Evolutionary conservation across 148 eudicot species (phyloP), one percentile per base, ranked within the genome.

Genomic region (Talinum fruticosum): DNA sequence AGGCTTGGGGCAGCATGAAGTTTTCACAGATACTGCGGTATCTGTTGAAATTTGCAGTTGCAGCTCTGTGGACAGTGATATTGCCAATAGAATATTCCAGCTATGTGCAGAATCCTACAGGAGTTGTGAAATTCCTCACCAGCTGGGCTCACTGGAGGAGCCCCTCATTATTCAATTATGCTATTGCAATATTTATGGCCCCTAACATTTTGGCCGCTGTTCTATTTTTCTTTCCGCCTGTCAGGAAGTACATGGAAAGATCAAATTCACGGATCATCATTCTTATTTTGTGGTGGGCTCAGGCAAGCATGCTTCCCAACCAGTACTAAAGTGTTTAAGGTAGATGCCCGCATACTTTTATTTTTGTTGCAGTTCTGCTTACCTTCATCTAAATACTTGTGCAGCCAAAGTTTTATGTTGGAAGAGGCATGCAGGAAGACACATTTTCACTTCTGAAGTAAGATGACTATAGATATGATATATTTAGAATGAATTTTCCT

Each of bases 351-450:
- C 26, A 62, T 61, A 36, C 29, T 66, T 49, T 23, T 23, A 30
- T n/a, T 70, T 28, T 65, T 51, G 45, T 30, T 53, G 51, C 44
- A 51, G 8, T 67, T 51, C 65, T 15, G 65, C 75, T 64, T 66
- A 71, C 33, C 45, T 53, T 57, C 45, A 30, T 38, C 41, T 38
- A 1, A 83, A 41, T 69, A 30, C 76, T 57, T 59, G 73, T 87
- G 81, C 95, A 96, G 99, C 99, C 99, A n/a, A 93, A 91, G 86
- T 83, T 89, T 51, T 96, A 88, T 84, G 85, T 96, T 59, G 99
- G 95, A 85, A 89, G 99, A 89, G 99, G 97, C 79, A 96, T 96
- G 99, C 99, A 93, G 81, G 99, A 96, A 84, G 99, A 89, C 86
- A 87, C 90, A 84, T 86, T 90, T 65, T 85, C 99, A 37, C 92